phyloP scores from a whole-genome alignment of 1,284 basidiomycete species.

The Nidula niveotomentosa region DNA sequence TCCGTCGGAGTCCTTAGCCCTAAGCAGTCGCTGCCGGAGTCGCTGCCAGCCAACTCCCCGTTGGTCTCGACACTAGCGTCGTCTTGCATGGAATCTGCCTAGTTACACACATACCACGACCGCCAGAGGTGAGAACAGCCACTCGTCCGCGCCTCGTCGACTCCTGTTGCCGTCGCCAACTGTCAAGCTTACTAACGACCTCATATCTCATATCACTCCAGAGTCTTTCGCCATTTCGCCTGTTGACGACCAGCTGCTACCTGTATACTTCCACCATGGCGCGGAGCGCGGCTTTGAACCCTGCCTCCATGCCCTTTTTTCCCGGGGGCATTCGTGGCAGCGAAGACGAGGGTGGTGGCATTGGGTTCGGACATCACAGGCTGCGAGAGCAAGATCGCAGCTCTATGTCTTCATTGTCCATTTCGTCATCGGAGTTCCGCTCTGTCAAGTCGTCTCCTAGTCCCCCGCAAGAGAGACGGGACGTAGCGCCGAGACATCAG shows the following conservation, averaged over 20 bases:
- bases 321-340: constrained; percentile 59
- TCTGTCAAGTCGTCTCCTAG: constrained; percentile 72
- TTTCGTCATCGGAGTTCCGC: constrained; percentile 62
- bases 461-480: constrained; percentile 43
- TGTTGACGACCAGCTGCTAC: constrained; percentile 16
- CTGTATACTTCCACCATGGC: constrained; percentile 50
- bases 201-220: background rate
- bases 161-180: constrained; percentile 16
- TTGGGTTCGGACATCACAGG: constrained; percentile 45
- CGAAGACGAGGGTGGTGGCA: constrained; percentile 49
- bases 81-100: constrained; percentile 39
- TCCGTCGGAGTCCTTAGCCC: too few species aligned
- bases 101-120: constrained; percentile 21
- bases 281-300: constrained; percentile 73
- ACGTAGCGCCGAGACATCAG: constrained; percentile 26
- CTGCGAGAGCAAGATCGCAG: constrained; percentile 55
- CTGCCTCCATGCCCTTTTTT: constrained; percentile 80
- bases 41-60: background rate
- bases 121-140: constrained; percentile 1
- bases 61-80: constrained; percentile 6
- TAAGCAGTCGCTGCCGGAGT: too few species aligned
- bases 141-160: constrained; percentile 18
- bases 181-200: too few species aligned
- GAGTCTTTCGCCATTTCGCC: constrained; percentile 21
- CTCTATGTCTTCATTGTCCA: constrained; percentile 54